Evolutionary conservation across 2,329 filamentous ascomycete genomes (phyloP).

Genomic region (Aureobasidium melanogenum): DNA sequence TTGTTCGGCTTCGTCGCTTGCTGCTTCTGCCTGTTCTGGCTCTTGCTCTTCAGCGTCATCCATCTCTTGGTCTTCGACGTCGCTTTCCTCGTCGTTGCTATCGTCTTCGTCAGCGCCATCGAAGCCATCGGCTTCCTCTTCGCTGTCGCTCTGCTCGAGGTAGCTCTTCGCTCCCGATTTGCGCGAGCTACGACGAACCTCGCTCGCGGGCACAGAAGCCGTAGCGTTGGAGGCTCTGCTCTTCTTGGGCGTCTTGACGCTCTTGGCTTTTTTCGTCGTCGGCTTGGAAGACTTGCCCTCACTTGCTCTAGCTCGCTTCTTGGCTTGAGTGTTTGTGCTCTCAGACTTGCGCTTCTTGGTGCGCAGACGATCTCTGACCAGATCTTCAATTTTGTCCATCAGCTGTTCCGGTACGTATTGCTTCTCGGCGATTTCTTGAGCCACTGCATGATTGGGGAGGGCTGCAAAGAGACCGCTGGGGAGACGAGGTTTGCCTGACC

Average conservation of each 20-base stretch:
- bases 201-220: conserved; percentile 32
- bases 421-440: conserved; percentile 78
- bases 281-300: conserved; percentile 19
- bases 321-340: conserved; percentile 16
- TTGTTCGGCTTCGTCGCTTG: conserved; percentile 18
- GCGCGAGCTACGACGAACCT: conserved; percentile 35
- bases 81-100: conserved; percentile 12
- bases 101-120: conserved; percentile 5
- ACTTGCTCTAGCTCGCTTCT: conserved; percentile 22
- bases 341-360: conserved; percentile 39
- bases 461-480: conserved; percentile 70
- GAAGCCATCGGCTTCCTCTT: conserved; percentile 9
- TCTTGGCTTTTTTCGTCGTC: conserved; percentile 23
- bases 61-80: conserved; percentile 10
- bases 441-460: conserved; percentile 66
- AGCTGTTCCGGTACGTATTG: conserved; percentile 69
- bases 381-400: conserved; percentile 62
- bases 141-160: conserved; percentile 33
- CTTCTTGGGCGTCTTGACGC: conserved; percentile 31
- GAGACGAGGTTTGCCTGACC: conserved; percentile 69
- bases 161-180: conserved; percentile 34
- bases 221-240: conserved; percentile 21
- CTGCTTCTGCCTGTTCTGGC: conserved; percentile 9
- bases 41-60: not conserved
- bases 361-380: conserved; percentile 64